phyloP scores from a whole-genome alignment of 169 alveolate species.

The Plasmodium knowlesi region DNA sequence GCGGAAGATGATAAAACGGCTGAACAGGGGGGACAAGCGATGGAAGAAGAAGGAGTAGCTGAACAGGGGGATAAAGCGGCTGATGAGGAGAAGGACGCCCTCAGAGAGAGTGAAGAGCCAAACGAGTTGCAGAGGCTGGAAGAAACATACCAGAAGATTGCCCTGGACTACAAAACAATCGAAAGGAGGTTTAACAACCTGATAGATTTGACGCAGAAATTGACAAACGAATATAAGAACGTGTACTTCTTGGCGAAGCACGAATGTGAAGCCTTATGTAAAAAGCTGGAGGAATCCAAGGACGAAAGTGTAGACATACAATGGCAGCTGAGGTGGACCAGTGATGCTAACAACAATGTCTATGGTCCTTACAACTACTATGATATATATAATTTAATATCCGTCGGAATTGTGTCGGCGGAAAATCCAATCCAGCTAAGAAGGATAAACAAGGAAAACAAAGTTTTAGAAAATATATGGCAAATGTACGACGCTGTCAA shows the following conservation, averaged over 20 bases:
- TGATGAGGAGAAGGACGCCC: background rate
- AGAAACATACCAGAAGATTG: slow-evolving; percentile 29
- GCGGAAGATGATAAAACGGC: background rate
- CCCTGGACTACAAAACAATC: slow-evolving; percentile 61
- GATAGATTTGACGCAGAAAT: slow-evolving; percentile 70
- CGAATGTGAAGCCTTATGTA: slow-evolving; percentile 60
- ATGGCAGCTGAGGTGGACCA: slow-evolving; percentile 64
- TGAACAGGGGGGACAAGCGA: background rate
- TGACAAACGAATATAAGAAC: slow-evolving; percentile 69
- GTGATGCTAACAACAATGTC: slow-evolving; percentile 43
- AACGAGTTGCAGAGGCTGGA: slow-evolving; percentile 18
- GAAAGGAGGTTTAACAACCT: slow-evolving; percentile 68
- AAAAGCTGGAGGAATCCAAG: slow-evolving; percentile 59
- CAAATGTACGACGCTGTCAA: slow-evolving; percentile 72
- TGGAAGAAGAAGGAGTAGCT: background rate
- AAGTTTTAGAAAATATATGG: slow-evolving; percentile 68
- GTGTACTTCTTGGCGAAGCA: slow-evolving; percentile 65
- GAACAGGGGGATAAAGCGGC: background rate
- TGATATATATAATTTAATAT: slow-evolving; percentile 68
- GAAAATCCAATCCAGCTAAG: slow-evolving; percentile 55
- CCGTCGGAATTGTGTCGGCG: slow-evolving; percentile 57
- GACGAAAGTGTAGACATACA: slow-evolving; percentile 47
- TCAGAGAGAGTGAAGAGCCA: background rate
- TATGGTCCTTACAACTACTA: slow-evolving; percentile 70
- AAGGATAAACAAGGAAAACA: slow-evolving; percentile 57